Evolutionary conservation across 78 protist genomes (phyloP), one percentile per base, ranked within the genome.

Genomic region (Isochrysis galbana): DNA sequence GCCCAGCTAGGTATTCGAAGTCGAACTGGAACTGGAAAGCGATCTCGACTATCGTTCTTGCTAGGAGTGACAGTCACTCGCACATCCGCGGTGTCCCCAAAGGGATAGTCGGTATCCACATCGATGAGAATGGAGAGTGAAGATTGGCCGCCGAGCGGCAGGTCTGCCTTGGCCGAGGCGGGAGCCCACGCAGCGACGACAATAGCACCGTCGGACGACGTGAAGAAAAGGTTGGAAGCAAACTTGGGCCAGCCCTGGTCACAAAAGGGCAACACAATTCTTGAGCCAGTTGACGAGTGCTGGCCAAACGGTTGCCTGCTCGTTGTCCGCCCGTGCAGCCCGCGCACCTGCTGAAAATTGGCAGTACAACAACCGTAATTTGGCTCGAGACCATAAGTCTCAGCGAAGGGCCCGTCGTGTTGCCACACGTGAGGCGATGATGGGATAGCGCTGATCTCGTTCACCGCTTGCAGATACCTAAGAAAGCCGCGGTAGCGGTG

Each of bases 291-390:
- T n/a, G n/a, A n/a, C n/a, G n/a, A n/a, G n/a, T n/a, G n/a, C n/a
- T n/a, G n/a, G n/a, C n/a, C n/a, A n/a, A n/a, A n/a, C n/a, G n/a
- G n/a, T n/a, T n/a, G n/a, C n/a, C n/a, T n/a, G n/a, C n/a, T n/a
- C n/a, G n/a, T n/a, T n/a, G n/a, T n/a, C n/a, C n/a, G n/a, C n/a
- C n/a, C n/a, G n/a, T n/a, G n/a, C n/a, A n/a, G n/a, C n/a, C n/a
- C n/a, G n/a, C n/a, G n/a, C n/a, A n/a, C n/a, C n/a, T n/a, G n/a
- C n/a, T 46, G 5, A 34, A 44, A 46, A 74, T 93, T 93, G 39
- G 95, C 95, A 17, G 95, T 93, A 89, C 95, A 93, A 78, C 95
- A 93, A 29, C 95, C 95, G 51, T 22, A 93, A 93, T 93, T 89
- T 3, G 95, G 95, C 46, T 46, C 95, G 51, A 90, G 74, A 23